Percentiles rank a stretch among this genome's conserved stretches.
Evolutionary conservation across 805 yeast species (phyloP).

Genomic region (Monosporozyma solicola): DNA sequence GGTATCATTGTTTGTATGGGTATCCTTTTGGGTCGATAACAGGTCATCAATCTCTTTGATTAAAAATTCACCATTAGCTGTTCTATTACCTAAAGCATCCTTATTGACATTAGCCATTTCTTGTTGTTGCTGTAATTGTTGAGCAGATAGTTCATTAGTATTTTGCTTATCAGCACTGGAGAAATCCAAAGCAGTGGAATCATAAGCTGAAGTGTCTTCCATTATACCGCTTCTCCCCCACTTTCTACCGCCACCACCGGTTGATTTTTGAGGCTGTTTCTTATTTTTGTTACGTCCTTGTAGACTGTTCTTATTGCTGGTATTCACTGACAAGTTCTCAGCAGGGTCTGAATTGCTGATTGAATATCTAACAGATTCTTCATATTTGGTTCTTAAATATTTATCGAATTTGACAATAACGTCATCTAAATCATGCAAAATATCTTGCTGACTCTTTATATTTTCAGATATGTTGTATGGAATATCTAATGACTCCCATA

Average conservation of each 20-base stretch:
- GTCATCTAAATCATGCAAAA: slow-evolving; percentile 27
- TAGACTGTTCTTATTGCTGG: neutral
- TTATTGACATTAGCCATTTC: slow-evolving; percentile 23
- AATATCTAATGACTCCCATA: slow-evolving; percentile 31
- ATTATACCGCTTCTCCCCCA: slow-evolving; percentile 60
- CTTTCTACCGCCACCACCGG: slow-evolving; percentile 38
- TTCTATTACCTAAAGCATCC: slow-evolving; percentile 34
- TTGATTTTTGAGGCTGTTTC: slow-evolving; percentile 7
- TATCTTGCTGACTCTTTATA: slow-evolving; percentile 24
- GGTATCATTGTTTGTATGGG: slow-evolving; percentile 33
- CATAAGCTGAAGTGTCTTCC: slow-evolving; percentile 35
- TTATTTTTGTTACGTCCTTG: slow-evolving; percentile 10
- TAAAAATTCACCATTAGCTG: slow-evolving; percentile 49
- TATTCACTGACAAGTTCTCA: neutral
- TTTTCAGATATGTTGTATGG: slow-evolving; percentile 26
- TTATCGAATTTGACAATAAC: slow-evolving; percentile 30
- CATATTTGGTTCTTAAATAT: slow-evolving; percentile 31
- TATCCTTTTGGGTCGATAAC: slow-evolving; percentile 12
- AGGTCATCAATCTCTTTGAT: slow-evolving; percentile 50
- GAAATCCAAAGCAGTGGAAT: slow-evolving; percentile 42
- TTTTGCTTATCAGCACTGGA: slow-evolving; percentile 31
- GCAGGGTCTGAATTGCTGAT: slow-evolving; percentile 2
- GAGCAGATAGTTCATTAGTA: slow-evolving; percentile 8
- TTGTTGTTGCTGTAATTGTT: neutral
- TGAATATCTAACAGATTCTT: slow-evolving; percentile 11